A percentile compares a stretch with the other conserved stretches of the same genome.
Conservation (phyloP, 805 yeast species). For the Ogataea nonfermentans region DNA sequence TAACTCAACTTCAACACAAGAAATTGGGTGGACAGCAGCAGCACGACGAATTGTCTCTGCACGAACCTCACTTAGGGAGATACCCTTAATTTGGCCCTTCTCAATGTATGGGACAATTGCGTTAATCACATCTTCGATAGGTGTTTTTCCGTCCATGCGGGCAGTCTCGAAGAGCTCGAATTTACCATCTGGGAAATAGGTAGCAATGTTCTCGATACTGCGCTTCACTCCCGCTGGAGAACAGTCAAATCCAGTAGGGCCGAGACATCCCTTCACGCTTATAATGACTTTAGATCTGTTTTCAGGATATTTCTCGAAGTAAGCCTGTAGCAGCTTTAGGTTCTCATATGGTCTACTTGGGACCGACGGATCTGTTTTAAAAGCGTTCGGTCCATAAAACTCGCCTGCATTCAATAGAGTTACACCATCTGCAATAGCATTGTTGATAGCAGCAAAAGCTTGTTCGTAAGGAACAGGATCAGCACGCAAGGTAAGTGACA, state of each 20-base stretch:
- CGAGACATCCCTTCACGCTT: conserved; percentile 66
- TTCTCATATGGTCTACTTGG: conserved; percentile 45
- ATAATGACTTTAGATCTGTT: conserved; percentile 53
- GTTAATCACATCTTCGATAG: conserved; percentile 57
- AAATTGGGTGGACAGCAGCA: conserved; percentile 50
- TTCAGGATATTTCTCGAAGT: conserved; percentile 57
- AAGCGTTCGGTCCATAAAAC: conserved; percentile 56
- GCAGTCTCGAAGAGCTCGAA: conserved; percentile 70
- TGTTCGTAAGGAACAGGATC: conserved; percentile 51
- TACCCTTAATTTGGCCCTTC: conserved; percentile 63
- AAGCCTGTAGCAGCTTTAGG: conserved; percentile 54
- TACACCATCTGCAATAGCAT: conserved; percentile 49
- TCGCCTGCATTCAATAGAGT: conserved; percentile 71
- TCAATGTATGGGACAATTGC: conserved; percentile 58
- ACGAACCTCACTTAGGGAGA: conserved; percentile 73
- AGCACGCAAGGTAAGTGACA: conserved; percentile 76
- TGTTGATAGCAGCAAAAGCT: conserved; percentile 53
- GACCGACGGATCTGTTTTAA: conserved; percentile 5
- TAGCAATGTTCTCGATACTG: conserved; percentile 47
- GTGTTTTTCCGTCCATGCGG: conserved; percentile 59
- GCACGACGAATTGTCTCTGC: conserved; percentile 63
- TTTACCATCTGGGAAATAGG: conserved; percentile 37
- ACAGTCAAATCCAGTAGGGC: conserved; percentile 45
- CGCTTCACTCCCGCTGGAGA: conserved; percentile 43
- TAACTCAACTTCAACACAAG: conserved; percentile 75